These are phyloP conservation scores for Cylindrodendrum hubeiense DNA, from an alignment of 2,329 filamentous ascomycete species.

Conservation along the genomic window DNA sequence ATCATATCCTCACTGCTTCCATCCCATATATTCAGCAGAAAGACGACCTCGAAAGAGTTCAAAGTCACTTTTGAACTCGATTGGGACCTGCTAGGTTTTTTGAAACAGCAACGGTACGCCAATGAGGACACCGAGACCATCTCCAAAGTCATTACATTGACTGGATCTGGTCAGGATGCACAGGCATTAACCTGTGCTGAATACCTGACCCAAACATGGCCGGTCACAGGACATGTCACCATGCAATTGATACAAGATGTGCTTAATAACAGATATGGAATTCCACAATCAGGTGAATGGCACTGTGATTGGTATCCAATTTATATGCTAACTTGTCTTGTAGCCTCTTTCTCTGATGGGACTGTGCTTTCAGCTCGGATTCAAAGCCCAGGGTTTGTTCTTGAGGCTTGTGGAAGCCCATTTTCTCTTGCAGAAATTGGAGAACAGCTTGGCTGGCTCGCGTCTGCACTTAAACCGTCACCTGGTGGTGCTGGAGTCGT, in stretches of 20 bases:
- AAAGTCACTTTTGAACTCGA: not conserved
- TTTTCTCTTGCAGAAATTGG: conserved; percentile 12
- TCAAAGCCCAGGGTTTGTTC: not conserved
- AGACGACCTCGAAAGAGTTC: not conserved
- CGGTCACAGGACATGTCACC: not conserved
- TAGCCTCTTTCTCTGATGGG: not conserved
- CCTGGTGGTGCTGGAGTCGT: too few species aligned
- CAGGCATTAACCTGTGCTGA: conserved; percentile 1
- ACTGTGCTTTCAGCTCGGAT: not conserved
- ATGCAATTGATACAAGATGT: not conserved
- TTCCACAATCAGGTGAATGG: not conserved
- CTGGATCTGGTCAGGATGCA: conserved; percentile 3
- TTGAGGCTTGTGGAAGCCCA: not conserved
- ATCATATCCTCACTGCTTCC: not conserved
- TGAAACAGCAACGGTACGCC: not conserved
- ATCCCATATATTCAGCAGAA: not conserved
- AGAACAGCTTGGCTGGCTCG: conserved; percentile 22
- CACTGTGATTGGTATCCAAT: not conserved
- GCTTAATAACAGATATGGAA: not conserved
- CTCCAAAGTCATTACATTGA: not conserved
- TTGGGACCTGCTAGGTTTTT: not conserved
- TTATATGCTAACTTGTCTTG: too few species aligned
- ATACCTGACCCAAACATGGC: conserved; percentile 12
- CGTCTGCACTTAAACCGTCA: not conserved
- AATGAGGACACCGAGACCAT: not conserved